These are phyloP conservation scores for Paraglomus brasilianum DNA, from an alignment of 192 early-diverging fungal species.

Conservation along the genomic window DNA sequence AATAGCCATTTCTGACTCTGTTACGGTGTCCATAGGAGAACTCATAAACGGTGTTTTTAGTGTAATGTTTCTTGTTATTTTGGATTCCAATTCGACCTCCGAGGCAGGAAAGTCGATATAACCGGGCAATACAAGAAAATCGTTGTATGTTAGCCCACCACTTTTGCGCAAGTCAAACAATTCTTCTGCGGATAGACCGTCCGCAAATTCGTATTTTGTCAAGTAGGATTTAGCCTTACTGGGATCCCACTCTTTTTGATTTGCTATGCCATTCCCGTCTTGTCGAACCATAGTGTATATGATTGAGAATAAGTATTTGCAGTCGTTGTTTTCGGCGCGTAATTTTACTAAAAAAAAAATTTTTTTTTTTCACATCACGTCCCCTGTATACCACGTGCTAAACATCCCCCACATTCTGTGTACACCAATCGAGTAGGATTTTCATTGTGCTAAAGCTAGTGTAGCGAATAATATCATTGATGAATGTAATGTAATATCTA, in stretches of 20 bases:
- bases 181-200: constrained; percentile 84
- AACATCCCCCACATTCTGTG: no score
- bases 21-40: constrained; percentile 98
- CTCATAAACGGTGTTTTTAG: constrained; percentile 94
- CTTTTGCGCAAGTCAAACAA: constrained; percentile 77
- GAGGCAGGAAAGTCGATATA: constrained; percentile 91
- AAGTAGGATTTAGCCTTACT: constrained; percentile 35
- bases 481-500: no score
- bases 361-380: no score
- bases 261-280: constrained; percentile 12
- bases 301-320: no score
- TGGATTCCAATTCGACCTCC: constrained; percentile 74
- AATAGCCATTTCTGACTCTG: constrained; percentile 98
- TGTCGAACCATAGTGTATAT: no score
- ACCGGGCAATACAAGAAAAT: constrained; percentile 95
- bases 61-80: constrained; percentile 85
- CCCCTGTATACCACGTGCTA: no score
- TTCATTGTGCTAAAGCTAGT: no score
- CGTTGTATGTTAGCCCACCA: constrained; percentile 98
- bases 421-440: no score
- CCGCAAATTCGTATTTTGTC: constrained; percentile 43
- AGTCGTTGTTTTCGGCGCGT: no score
- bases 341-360: no score
- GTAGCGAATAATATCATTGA: no score
- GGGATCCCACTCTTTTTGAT: constrained; percentile 28